Evolutionary conservation across 1,139 yeast species (phyloP).

Genomic region (Candida sp.): DNA sequence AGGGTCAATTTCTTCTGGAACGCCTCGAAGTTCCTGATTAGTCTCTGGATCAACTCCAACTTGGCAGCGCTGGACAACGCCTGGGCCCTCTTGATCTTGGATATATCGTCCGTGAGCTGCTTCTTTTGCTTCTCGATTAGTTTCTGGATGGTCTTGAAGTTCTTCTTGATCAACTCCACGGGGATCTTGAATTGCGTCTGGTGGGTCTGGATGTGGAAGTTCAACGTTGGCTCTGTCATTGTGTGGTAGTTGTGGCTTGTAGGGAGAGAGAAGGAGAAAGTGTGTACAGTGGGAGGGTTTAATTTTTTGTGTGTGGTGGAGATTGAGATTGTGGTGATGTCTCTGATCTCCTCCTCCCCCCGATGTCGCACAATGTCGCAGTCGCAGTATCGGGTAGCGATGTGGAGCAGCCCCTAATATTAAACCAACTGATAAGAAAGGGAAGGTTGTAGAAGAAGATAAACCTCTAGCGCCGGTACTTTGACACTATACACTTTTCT

Average conservation of each 20-base stretch:
- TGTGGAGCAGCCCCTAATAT: background rate
- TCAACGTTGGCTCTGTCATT: constrained; percentile 46
- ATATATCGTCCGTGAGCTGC: constrained; percentile 42
- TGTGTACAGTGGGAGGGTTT: background rate
- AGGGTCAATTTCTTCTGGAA: constrained; percentile 48
- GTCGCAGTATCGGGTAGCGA: background rate
- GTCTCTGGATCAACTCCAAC: constrained; percentile 34
- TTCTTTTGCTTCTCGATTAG: constrained; percentile 59
- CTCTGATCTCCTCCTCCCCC: too few relatives aligned
- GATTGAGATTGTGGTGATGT: background rate
- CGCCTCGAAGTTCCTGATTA: constrained; percentile 50
- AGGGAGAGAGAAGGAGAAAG: background rate
- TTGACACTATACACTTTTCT: too few relatives aligned
- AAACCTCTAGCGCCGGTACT: too few relatives aligned
- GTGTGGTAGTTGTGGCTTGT: background rate
- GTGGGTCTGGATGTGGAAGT: constrained; percentile 46
- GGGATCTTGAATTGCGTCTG: constrained; percentile 66
- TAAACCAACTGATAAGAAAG: background rate
- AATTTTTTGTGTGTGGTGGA: constrained; percentile 5
- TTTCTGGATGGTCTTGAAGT: constrained; percentile 59
- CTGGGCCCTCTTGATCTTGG: constrained; percentile 33
- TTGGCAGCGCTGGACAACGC: constrained; percentile 24
- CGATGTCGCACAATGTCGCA: background rate
- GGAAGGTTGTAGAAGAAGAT: background rate
- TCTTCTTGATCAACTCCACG: constrained; percentile 59